phyloP scores from a whole-genome alignment of 2,329 filamentous ascomycete species.

The Alternaria novae-zelandiae region DNA sequence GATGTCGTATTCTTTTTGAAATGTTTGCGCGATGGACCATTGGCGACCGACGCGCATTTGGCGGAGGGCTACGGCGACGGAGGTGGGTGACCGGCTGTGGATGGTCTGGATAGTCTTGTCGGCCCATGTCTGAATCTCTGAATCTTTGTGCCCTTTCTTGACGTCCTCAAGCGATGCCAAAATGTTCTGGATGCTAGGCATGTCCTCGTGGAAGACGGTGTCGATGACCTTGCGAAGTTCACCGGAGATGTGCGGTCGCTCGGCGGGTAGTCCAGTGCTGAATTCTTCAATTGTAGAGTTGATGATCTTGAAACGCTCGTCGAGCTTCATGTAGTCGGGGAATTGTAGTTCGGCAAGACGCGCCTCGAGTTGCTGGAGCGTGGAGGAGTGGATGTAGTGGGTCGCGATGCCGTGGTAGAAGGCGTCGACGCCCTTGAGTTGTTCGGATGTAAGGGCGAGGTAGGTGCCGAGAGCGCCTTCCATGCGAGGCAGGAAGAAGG shows the following conservation, averaged over 20 bases:
- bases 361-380: slow-evolving; percentile 78
- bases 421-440: slow-evolving; percentile 79
- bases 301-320: slow-evolving; percentile 72
- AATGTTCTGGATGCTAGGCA: slow-evolving; percentile 72
- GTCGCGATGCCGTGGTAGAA: slow-evolving; percentile 93
- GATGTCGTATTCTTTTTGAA: slow-evolving; percentile 84
- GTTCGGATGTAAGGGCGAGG: slow-evolving; percentile 87
- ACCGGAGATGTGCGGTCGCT: slow-evolving; percentile 62
- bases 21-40: slow-evolving; percentile 86
- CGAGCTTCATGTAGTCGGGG: slow-evolving; percentile 72
- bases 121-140: slow-evolving; percentile 73
- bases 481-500: slow-evolving; percentile 92
- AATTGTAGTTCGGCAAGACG: slow-evolving; percentile 90
- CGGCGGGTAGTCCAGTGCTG: slow-evolving; percentile 78
- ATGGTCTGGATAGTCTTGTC: slow-evolving; percentile 77
- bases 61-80: slow-evolving; percentile 81
- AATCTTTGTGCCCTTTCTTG: slow-evolving; percentile 42
- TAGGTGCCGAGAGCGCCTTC: slow-evolving; percentile 89
- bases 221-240: slow-evolving; percentile 81
- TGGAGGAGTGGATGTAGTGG: slow-evolving; percentile 93
- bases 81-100: slow-evolving; percentile 79
- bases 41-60: slow-evolving; percentile 77
- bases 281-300: slow-evolving; percentile 92
- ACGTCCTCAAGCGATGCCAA: slow-evolving; percentile 66
- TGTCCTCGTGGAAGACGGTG: slow-evolving; percentile 59